Conservation (phyloP, 2,329 filamentous ascomycete species). For the Basipetospora sp. region DNA sequence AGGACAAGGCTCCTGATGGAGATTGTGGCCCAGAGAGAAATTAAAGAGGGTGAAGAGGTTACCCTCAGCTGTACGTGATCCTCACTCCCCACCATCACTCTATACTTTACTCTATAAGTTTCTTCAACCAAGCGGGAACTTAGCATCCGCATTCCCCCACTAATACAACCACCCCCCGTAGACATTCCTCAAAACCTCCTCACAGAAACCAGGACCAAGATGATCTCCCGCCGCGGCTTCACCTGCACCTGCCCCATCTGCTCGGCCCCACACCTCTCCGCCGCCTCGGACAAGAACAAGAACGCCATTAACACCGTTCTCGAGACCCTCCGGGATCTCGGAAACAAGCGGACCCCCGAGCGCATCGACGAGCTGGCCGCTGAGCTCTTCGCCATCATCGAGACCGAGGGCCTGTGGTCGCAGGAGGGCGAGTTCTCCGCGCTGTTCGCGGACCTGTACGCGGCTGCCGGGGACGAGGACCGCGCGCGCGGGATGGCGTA, state of each 20-base stretch:
- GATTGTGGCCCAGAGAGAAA: slow-evolving; percentile 14
- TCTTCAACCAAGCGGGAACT: no score
- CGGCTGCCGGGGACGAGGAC: background rate
- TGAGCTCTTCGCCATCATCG: background rate
- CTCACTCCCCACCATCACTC: background rate
- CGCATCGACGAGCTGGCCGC: background rate
- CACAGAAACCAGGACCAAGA: slow-evolving; percentile 13
- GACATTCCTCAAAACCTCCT: slow-evolving; percentile 7
- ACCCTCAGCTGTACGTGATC: slow-evolving; percentile 14
- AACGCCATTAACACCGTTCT: slow-evolving; percentile 2
- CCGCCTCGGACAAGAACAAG: slow-evolving; percentile 2
- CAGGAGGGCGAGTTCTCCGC: slow-evolving; percentile 1
- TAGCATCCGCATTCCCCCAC: no score
- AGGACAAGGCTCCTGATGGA: slow-evolving; percentile 12
- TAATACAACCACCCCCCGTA: background rate
- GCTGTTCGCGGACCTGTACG: slow-evolving; percentile 3
- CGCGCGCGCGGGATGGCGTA: background rate
- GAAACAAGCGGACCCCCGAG: background rate
- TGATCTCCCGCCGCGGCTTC: slow-evolving; percentile 14
- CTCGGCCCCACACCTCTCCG: slow-evolving; percentile 8
- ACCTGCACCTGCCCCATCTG: slow-evolving; percentile 17
- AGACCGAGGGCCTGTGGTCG: background rate
- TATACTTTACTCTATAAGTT: background rate
- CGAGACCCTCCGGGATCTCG: background rate
- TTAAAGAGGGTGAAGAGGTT: slow-evolving; percentile 16